A percentile compares a stretch with the other conserved stretches of the same genome.
Evolutionary conservation across 768 basidiomycete species (phyloP).

Genomic region (Lactifluus echinatus): DNA sequence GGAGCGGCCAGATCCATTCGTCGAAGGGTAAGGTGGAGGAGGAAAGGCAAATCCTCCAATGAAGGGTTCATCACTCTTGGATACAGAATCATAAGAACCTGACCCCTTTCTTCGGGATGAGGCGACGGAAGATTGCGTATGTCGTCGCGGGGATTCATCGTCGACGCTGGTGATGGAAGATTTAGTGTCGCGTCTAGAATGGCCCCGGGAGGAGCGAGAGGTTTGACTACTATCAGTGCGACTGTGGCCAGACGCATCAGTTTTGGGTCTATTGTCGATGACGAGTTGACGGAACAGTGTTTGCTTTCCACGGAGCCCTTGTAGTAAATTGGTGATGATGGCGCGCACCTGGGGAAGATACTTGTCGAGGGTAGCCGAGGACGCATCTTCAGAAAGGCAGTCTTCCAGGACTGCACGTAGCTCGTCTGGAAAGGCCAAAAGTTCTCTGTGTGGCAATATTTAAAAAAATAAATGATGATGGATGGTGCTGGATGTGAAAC

Average conservation of each 20-base stretch:
- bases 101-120: constrained; percentile 23
- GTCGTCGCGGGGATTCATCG: constrained; percentile 24
- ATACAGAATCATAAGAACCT: constrained; percentile 4
- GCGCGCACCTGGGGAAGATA: constrained; percentile 86
- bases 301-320: constrained; percentile 90
- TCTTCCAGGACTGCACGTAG: constrained; percentile 83
- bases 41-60: constrained; percentile 42
- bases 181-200: constrained; percentile 30
- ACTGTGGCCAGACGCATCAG: constrained; percentile 38
- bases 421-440: constrained; percentile 80
- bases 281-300: constrained; percentile 73
- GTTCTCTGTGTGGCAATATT: constrained; percentile 49
- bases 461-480: constrained; percentile 8
- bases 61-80: constrained; percentile 35
- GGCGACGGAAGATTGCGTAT: background rate
- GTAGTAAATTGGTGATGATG: constrained; percentile 88
- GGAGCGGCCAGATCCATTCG: background rate
- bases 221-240: constrained; percentile 34
- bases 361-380: constrained; percentile 70
- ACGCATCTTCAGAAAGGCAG: constrained; percentile 87
- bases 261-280: constrained; percentile 48
- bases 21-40: constrained; percentile 6
- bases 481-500: background rate
- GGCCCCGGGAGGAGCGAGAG: constrained; percentile 46
- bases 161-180: constrained; percentile 27